Evolutionary conservation across 768 basidiomycete species (phyloP), one percentile per base, ranked within the genome.

Genomic region (Chiua virens): DNA sequence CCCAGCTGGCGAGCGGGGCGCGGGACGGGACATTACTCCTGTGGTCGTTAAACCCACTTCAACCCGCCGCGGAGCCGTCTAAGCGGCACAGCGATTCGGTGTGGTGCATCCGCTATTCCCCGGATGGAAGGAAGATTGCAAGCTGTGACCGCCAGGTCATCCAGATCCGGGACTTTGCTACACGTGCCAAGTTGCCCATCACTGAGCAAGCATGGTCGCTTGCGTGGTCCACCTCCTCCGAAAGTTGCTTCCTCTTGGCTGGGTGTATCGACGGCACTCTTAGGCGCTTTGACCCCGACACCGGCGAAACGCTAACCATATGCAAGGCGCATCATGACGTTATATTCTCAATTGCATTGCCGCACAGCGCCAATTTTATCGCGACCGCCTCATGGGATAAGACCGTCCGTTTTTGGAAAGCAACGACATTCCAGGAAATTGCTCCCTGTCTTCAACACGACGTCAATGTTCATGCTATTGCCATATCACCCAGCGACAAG

Each of bases 261-360:
- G 63, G 63, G 3, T 60, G 60, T 27, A 15, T 56, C 14, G 37
- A 57, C 5, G 63, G 63, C 17, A 11, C 46, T 6, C 44, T 64
- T 41, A 57, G 50, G 21, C 28, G 49, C 23, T 63, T 49, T 9
- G 38, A 60, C 42, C 14, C 55, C 1, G 18, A n/a, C 10, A 53
- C 23, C 13, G 62, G 57, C 8, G n/a, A n/a, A 1, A 21, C 49
- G 11, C 38, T 21, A 2, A 35, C 43, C 1, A 44, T 45, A 1
- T 58, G 53, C 17, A 36, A 8, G 7, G 60, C 46, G 22, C 64
- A 69, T 7, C 22, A 15, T 8, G 56, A 64, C 37, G 48, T 47
- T 2, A 49, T 69, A 38, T 57, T n/a, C 18, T 60, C 55, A 3
- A 62, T 69, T 18, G 20, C 63, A 53, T 42, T n/a, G n/a, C n/a